phyloP scores from a whole-genome alignment of 1,139 yeast species.

The Geotrichum fermentans region DNA sequence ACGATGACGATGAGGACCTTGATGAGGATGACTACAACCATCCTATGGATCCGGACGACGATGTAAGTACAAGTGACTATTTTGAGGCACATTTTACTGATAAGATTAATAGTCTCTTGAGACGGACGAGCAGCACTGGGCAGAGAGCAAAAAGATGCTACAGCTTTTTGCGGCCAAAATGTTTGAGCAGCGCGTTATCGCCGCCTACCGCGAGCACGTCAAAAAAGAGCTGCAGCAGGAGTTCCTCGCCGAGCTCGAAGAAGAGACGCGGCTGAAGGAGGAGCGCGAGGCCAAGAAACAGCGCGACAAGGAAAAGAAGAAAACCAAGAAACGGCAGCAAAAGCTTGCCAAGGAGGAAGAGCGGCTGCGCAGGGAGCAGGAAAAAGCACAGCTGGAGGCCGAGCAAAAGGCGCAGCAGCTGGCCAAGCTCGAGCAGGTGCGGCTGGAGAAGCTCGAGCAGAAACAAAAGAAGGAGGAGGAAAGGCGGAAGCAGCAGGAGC shows the following conservation, averaged over 20 bases:
- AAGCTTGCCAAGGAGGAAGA: constrained; percentile 77
- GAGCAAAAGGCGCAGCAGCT: constrained; percentile 44
- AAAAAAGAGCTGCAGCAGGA: constrained; percentile 69
- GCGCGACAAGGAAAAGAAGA: constrained; percentile 68
- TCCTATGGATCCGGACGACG: too few relatives aligned
- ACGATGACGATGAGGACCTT: constrained; percentile 21
- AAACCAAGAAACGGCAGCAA: constrained; percentile 67
- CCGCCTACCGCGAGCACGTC: constrained; percentile 66
- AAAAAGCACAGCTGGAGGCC: constrained; percentile 48
- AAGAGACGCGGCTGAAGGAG: constrained; percentile 62
- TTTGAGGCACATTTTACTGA: background rate
- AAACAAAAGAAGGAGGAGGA: constrained; percentile 47
- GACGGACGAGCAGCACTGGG: constrained; percentile 61
- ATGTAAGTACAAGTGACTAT: constrained; percentile 25
- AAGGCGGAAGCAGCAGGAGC: constrained; percentile 35
- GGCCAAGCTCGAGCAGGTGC: constrained; percentile 52
- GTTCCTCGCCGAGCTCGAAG: constrained; percentile 73
- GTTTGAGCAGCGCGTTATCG: constrained; percentile 64
- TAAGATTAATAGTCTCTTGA: constrained; percentile 33
- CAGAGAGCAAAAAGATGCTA: constrained; percentile 71
- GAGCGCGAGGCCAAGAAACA: constrained; percentile 69
- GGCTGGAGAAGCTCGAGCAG: constrained; percentile 48
- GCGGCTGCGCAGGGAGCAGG: constrained; percentile 55
- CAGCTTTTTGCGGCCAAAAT: constrained; percentile 74
- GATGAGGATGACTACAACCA: constrained; percentile 26